These are phyloP conservation scores for Ascochyta lentis DNA, from an alignment of 2,329 filamentous ascomycete genomes.

Conservation along the genomic window DNA sequence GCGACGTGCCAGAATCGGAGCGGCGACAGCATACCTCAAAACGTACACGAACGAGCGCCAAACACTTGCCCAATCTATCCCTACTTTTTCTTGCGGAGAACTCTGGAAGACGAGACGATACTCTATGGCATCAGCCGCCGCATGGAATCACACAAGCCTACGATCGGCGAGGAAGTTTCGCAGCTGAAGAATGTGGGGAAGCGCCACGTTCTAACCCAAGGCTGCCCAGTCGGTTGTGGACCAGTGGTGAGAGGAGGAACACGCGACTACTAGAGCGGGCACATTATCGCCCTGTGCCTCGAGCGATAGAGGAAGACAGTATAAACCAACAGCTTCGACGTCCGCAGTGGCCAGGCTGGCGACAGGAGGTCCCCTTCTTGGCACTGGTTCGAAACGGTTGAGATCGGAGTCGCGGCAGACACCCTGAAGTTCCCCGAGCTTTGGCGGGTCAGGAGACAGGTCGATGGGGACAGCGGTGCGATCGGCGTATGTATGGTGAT, in stretches of 20 bases:
- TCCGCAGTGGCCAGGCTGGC: conserved; percentile 31
- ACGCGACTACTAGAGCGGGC: conserved; percentile 43
- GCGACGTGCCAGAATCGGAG: conserved; percentile 11
- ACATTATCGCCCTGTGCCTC: conserved; percentile 46
- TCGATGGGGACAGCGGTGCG: conserved; percentile 27
- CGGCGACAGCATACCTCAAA: conserved; percentile 42
- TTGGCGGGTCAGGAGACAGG: conserved; percentile 32
- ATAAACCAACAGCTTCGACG: conserved; percentile 27
- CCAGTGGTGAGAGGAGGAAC: conserved; percentile 35
- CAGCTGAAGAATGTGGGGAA: conserved; percentile 47
- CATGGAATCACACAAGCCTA: conserved; percentile 41
- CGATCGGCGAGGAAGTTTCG: conserved; percentile 39
- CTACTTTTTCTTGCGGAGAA: conserved; percentile 49
- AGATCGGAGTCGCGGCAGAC: conserved; percentile 33
- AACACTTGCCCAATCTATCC: conserved; percentile 53
- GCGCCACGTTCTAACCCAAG: conserved; percentile 47
- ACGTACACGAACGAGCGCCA: conserved; percentile 42
- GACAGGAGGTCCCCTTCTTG: conserved; percentile 36
- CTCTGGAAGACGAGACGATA: conserved; percentile 44
- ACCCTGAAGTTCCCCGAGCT: conserved; percentile 32
- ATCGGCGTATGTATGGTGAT: conserved; percentile 34
- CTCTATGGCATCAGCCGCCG: conserved; percentile 47
- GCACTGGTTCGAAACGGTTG: conserved; percentile 44
- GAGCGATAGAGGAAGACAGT: conserved; percentile 37
- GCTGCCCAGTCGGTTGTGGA: conserved; percentile 39